Base-by-base conservation (phyloP, 2,329 filamentous ascomycete species). In the Dichotomopilus funicola region DNA sequence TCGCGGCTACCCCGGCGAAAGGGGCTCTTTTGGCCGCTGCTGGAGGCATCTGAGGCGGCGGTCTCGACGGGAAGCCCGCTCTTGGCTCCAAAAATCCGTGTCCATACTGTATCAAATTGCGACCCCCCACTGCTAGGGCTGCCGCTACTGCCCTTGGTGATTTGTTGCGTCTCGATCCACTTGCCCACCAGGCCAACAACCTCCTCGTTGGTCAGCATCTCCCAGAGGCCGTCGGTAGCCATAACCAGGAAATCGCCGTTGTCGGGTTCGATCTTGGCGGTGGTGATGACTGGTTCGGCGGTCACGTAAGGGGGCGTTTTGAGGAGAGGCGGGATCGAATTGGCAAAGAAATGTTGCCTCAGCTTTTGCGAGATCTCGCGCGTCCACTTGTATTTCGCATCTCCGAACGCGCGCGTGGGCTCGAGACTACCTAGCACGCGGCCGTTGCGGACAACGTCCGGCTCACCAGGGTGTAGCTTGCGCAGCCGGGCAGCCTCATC, bases 131-230 rank as follows among this genome's bases (percentile, higher is more conserved):
- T 27, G 19, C 19, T 27, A 27, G 19, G 19, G 19, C 19, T 27
- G 56, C 5, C 42, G 71, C 75, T 45, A 75, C 73, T 3, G 41
- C 36, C 41, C 36, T 71, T 68, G 49, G 67, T 70, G 65, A 67
- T 49, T 38, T 75, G 74, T 68, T 96, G 88, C 27, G 82, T 83
- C 70, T 99, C 94, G 48, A 99, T 83, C 94, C 94, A 99, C 71
- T 95, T 90, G 12, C 92, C 95, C 4, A 99, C 94, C 2, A 99
- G 82, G 0, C 94, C 94, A 50, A 99, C 88, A 1, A 96, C 94
- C 75, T 99, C 94, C 68, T 99, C 94, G 66, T 97, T 99, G 48
- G 90, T 96, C 59, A 99, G 79, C 94, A 97, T 97, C 73, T 99
- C 94, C 94, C 94, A 99, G 0, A 99, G 79, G 4, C 94, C 94